Conservation (phyloP, 2,329 filamentous ascomycete species). For the Fusarium floridanum region DNA sequence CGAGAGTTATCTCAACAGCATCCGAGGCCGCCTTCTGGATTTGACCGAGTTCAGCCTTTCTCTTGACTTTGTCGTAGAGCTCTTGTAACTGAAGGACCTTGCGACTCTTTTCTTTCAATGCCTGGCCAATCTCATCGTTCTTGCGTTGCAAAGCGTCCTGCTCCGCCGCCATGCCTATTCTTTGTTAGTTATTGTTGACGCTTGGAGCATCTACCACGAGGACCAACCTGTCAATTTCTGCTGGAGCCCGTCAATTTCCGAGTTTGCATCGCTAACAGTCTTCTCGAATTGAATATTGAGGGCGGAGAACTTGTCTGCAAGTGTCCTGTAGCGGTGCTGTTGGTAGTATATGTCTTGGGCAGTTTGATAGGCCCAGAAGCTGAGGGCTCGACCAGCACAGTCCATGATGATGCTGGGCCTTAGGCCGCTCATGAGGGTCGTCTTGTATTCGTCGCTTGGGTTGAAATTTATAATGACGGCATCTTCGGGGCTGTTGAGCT, state of each 20-base stretch:
- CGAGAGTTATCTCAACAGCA: slow-evolving; percentile 49
- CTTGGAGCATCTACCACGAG: neutral
- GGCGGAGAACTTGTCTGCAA: slow-evolving; percentile 77
- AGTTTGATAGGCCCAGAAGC: slow-evolving; percentile 89
- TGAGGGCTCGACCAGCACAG: slow-evolving; percentile 81
- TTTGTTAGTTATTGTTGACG: slow-evolving; percentile 14
- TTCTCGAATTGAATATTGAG: slow-evolving; percentile 78
- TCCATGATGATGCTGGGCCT: slow-evolving; percentile 88
- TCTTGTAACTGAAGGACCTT: slow-evolving; percentile 78
- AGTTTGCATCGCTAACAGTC: slow-evolving; percentile 79
- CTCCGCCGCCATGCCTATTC: slow-evolving; percentile 67
- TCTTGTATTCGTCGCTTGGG: slow-evolving; percentile 91
- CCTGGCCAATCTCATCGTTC: slow-evolving; percentile 77
- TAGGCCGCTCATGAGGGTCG: slow-evolving; percentile 84
- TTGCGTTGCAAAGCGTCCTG: slow-evolving; percentile 75
- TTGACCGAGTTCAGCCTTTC: slow-evolving; percentile 66
- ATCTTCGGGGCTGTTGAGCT: slow-evolving; percentile 79
- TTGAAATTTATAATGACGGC: slow-evolving; percentile 78
- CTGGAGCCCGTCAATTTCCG: slow-evolving; percentile 76
- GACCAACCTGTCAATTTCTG: slow-evolving; percentile 72
- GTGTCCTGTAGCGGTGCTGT: slow-evolving; percentile 76
- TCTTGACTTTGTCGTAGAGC: slow-evolving; percentile 71
- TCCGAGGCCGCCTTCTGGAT: slow-evolving; percentile 68
- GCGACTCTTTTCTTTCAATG: slow-evolving; percentile 77
- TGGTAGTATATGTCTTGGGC: slow-evolving; percentile 87